These are phyloP conservation scores for Solanum rostratum DNA, from an alignment of 257 asterid genomes.

Conservation along the genomic window DNA sequence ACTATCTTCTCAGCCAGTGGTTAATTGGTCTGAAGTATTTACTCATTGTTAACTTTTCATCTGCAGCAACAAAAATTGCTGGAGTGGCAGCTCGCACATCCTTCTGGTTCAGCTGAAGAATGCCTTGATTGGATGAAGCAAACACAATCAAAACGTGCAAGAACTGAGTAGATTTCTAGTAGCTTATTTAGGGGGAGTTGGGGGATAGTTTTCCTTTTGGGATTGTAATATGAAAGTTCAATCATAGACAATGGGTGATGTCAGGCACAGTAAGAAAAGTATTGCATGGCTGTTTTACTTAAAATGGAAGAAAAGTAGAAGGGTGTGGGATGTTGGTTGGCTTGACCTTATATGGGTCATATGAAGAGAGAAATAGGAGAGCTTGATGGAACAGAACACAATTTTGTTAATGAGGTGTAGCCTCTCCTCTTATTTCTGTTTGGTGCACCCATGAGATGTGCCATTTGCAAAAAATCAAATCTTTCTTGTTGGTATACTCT, in stretches of 20 bases:
- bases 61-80: constrained; percentile 58
- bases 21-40: neutral
- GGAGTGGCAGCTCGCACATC: constrained; percentile 82
- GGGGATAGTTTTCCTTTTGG: neutral
- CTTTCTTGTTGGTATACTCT: neutral
- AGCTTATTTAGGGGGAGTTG: neutral
- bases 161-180: constrained; percentile 25
- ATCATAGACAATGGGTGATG: neutral
- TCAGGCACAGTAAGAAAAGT: neutral
- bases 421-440: neutral
- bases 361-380: neutral
- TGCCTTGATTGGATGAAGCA: constrained; percentile 65
- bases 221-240: neutral
- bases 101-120: constrained; percentile 59
- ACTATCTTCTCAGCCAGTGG: neutral
- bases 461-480: neutral
- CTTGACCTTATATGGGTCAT: neutral
- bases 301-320: neutral
- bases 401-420: neutral
- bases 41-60: neutral
- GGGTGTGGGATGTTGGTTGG: neutral
- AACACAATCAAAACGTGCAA: constrained; percentile 49
- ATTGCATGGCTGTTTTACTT: neutral
- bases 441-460: neutral
- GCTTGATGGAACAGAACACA: neutral